Evolutionary conservation across 768 basidiomycete species (phyloP).

Genomic region (Boletus reticulatus): DNA sequence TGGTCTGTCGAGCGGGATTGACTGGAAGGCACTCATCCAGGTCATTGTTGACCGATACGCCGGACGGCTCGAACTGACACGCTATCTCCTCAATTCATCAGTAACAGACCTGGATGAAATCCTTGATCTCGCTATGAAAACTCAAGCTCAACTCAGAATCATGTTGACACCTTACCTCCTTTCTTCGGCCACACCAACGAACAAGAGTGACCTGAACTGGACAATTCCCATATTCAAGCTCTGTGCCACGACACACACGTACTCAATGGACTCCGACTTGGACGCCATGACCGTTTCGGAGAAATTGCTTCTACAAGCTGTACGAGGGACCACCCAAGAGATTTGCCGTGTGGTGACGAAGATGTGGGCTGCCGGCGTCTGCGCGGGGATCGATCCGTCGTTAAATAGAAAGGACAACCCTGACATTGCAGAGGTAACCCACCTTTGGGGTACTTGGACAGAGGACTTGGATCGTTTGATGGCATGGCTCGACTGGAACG

Average conservation of each 20-base stretch:
- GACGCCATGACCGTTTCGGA: conserved; percentile 29
- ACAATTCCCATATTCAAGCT: conserved; percentile 27
- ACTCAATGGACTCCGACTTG: neutral
- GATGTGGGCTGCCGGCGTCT: conserved; percentile 46
- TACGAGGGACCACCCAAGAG: conserved; percentile 39
- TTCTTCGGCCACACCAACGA: conserved; percentile 5
- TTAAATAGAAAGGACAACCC: conserved; percentile 2
- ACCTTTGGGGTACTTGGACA: conserved; percentile 33
- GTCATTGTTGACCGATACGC: conserved; percentile 32
- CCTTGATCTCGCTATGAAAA: conserved; percentile 6
- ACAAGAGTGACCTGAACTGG: conserved; percentile 20
- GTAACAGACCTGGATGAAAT: conserved; percentile 2
- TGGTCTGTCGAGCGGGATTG: conserved; percentile 26
- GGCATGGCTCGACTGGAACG: conserved; percentile 52
- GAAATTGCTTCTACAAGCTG: conserved; percentile 20
- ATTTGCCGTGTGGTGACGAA: conserved; percentile 45
- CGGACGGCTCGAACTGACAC: conserved; percentile 27
- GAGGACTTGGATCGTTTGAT: conserved; percentile 37
- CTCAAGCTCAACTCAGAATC: conserved; percentile 23
- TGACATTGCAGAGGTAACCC: neutral
- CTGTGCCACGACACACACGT: conserved; percentile 31
- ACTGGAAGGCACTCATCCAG: conserved; percentile 33
- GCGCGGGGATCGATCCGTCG: conserved; percentile 14
- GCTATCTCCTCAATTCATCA: conserved; percentile 19
- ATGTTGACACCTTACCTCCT: conserved; percentile 32